Conservation (phyloP, 2,329 filamentous ascomycete species). For the Alternaria ventricosa region DNA sequence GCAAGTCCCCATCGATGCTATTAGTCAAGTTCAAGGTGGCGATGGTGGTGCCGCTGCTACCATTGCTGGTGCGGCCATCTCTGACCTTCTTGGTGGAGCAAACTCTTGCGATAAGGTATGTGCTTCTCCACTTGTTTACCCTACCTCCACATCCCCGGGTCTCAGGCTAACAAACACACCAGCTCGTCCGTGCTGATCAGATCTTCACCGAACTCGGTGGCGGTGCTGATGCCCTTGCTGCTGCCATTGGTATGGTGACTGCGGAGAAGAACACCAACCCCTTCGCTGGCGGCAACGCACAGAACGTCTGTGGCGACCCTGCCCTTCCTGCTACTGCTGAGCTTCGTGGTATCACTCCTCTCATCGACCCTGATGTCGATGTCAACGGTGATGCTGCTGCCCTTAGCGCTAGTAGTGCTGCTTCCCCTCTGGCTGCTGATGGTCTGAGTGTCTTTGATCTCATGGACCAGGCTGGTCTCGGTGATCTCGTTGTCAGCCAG, state of each 20-base stretch:
- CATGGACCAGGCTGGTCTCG: slow-evolving; percentile 67
- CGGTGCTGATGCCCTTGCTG: slow-evolving; percentile 65
- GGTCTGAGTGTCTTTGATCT: slow-evolving; percentile 72
- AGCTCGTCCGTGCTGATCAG: slow-evolving; percentile 69
- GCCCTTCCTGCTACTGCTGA: slow-evolving; percentile 65
- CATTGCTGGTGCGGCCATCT: slow-evolving; percentile 67
- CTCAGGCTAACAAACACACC: not conserved
- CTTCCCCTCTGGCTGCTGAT: slow-evolving; percentile 62
- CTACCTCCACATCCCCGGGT: not conserved
- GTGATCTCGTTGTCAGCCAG: slow-evolving; percentile 62
- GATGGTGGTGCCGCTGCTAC: slow-evolving; percentile 67
- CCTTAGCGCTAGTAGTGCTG: slow-evolving; percentile 61
- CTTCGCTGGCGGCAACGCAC: slow-evolving; percentile 63
- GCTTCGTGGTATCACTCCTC: slow-evolving; percentile 70
- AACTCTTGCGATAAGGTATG: slow-evolving; percentile 69
- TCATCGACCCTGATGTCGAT: slow-evolving; percentile 69
- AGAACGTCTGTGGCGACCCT: slow-evolving; percentile 68
- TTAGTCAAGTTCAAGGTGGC: slow-evolving; percentile 62
- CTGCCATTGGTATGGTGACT: slow-evolving; percentile 67
- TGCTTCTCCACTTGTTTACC: not conserved
- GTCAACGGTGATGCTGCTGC: slow-evolving; percentile 66
- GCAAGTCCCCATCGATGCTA: slow-evolving; percentile 62
- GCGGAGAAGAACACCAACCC: slow-evolving; percentile 79
- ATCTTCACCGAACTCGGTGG: slow-evolving; percentile 68
- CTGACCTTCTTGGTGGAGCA: slow-evolving; percentile 68